Evolutionary conservation across 2,329 filamentous ascomycete genomes (phyloP).

Genomic region (Ceratocystis lukuohia): DNA sequence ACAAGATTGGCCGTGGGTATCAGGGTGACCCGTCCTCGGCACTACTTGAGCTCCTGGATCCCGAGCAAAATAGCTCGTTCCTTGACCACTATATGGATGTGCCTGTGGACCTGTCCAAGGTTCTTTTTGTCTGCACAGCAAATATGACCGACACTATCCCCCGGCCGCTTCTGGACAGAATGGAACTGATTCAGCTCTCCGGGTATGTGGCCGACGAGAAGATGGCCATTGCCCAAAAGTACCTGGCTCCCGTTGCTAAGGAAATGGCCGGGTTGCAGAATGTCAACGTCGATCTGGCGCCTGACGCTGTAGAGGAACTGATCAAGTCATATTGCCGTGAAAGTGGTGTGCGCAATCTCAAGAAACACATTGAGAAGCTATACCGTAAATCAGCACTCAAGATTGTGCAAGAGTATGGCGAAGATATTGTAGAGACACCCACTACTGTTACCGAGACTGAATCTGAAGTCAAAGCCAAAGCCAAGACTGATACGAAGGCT

Average conservation of each 20-base stretch:
- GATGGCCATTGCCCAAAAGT: constrained; percentile 92
- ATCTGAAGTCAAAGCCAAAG: constrained; percentile 23
- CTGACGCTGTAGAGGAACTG: constrained; percentile 83
- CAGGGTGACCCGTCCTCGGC: constrained; percentile 94
- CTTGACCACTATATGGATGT: constrained; percentile 98
- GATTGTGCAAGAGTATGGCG: constrained; percentile 88
- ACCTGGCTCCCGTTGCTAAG: constrained; percentile 87
- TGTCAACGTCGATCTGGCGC: constrained; percentile 74
- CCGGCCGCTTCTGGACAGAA: constrained; percentile 80
- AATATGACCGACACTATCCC: constrained; percentile 99
- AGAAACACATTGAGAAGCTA: constrained; percentile 99
- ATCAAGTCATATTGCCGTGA: constrained; percentile 99
- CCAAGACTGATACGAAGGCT: constrained; percentile 27
- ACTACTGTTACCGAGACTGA: constrained; percentile 32
- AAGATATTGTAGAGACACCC: constrained; percentile 57
- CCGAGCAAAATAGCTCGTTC: constrained; percentile 95
- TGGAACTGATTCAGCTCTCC: constrained; percentile 94
- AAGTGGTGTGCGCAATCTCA: constrained; percentile 90
- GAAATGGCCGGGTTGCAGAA: constrained; percentile 82
- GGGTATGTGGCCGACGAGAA: constrained; percentile 98
- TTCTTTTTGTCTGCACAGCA: constrained; percentile 94
- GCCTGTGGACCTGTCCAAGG: constrained; percentile 91
- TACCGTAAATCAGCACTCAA: constrained; percentile 95
- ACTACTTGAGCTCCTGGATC: constrained; percentile 82
- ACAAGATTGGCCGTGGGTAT: constrained; percentile 94